Base-by-base conservation (phyloP, 2,329 filamentous ascomycete species). In the Aspergillus sp. region DNA sequence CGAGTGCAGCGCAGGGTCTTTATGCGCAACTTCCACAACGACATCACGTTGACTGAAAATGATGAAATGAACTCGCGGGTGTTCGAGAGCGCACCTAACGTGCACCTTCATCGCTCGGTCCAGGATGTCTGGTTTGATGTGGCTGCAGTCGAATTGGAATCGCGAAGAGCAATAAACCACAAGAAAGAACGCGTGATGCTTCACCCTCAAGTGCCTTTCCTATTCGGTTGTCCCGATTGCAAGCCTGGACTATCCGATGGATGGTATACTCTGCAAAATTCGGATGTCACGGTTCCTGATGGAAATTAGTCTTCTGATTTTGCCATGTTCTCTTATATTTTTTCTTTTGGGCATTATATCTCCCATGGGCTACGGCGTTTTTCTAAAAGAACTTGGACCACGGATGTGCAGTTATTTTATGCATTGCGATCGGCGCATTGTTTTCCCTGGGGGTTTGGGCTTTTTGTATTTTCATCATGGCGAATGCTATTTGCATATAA, bases 11-110 rank as follows among this genome's bases (percentile, higher is more conserved):
- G 75, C 24, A 77, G 71, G 60, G 72, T 75, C 33, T 78, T 78
- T 57, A 78, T 77, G 75, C 66, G 69, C 46, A 77, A 76, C 46
- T 77, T 77, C 55, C 68, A 76, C 51, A 64, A 68, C n/a, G 75
- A 77, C 56, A 72, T 72, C 62, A 72, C 64, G 43, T 59, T 60
- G 31, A 68, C 74, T 56, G 69, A 71, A 59, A 75, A 73, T 52
- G 73, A 76, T 55, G 70, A 72, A 44, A 72, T 74, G 64, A 70
- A 73, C 40, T 69, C 70, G 15, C 64, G 69, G 53, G 67, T 77
- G n/a, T 77, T 75, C 62, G 70, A 70, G 37, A 62, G 58, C 17
- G 58, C 68, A 7, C 60, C 72, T 17, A 64, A 65, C 31, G 62
- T 66, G 39, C 69, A 71, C 52, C 58, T 69, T 51, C 68, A 75